phyloP scores from a whole-genome alignment of 78 protist species.

The Chrysochromulina parva region DNA sequence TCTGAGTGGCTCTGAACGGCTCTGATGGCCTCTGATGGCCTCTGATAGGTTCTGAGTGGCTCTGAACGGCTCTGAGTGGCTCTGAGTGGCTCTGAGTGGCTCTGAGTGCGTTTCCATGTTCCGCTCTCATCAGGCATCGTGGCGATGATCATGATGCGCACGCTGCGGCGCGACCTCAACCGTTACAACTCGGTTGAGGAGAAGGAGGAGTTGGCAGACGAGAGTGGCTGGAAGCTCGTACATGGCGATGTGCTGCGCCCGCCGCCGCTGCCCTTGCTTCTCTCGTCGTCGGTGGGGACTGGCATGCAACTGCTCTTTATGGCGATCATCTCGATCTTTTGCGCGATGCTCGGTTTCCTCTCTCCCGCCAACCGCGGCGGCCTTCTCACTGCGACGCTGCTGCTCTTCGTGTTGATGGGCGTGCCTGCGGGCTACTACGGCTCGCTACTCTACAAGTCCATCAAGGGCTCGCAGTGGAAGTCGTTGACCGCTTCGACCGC shows the following conservation, averaged over 20 bases:
- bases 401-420: slow-evolving; percentile 91
- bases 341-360: slow-evolving; percentile 94
- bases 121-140: slow-evolving; percentile 63
- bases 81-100: too few relatives aligned
- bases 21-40: too few relatives aligned
- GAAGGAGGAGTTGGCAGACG: slow-evolving; percentile 67
- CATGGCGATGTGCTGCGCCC: slow-evolving; percentile 97
- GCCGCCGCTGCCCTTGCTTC: slow-evolving; percentile 76
- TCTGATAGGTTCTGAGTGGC: too few relatives aligned
- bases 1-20: too few relatives aligned
- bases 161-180: slow-evolving; percentile 39
- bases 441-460: slow-evolving; percentile 30
- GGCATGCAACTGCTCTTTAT: slow-evolving; percentile 33
- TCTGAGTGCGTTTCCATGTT: too few relatives aligned
- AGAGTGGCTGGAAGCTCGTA: slow-evolving; percentile 97
- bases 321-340: slow-evolving; percentile 36
- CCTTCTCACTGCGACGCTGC: slow-evolving; percentile 77
- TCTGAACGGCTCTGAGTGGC: too few relatives aligned
- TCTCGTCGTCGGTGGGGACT: slow-evolving; percentile 40
- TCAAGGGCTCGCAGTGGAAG: slow-evolving; percentile 86
- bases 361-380: slow-evolving; percentile 94
- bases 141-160: slow-evolving; percentile 49
- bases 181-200: slow-evolving; percentile 25
- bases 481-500: slow-evolving; percentile 65
- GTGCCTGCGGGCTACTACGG: slow-evolving; percentile 37